These are phyloP conservation scores for Lentinula edodes DNA, from an alignment of 768 basidiomycete species.

Conservation along the genomic window DNA sequence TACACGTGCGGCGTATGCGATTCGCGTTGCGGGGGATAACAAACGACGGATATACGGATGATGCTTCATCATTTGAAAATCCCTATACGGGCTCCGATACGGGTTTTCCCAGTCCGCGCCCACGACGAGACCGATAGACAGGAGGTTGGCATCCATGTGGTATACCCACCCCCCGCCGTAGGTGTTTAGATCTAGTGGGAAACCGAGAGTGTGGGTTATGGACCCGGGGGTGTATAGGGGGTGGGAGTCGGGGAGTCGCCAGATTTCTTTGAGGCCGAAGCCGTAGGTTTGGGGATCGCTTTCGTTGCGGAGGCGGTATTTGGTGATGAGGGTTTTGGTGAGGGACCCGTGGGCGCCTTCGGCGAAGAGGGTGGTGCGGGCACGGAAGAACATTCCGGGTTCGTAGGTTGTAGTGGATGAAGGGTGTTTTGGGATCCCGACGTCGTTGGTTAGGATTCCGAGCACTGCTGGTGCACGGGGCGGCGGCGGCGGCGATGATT, in stretches of 20 bases:
- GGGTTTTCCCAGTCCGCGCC: too few species aligned
- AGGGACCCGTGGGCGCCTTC: slow-evolving; percentile 95
- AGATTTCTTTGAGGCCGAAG: slow-evolving; percentile 95
- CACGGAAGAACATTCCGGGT: slow-evolving; percentile 95
- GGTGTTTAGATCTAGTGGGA: slow-evolving; percentile 79
- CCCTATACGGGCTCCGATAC: too few species aligned
- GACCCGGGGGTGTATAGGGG: slow-evolving; percentile 33
- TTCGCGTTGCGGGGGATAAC: too few species aligned
- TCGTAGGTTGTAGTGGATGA: slow-evolving; percentile 82
- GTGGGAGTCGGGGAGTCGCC: slow-evolving; percentile 56
- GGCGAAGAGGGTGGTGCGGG: slow-evolving; percentile 86
- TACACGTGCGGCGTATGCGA: too few species aligned
- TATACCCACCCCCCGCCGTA: slow-evolving; percentile 95
- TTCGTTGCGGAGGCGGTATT: slow-evolving; percentile 67
- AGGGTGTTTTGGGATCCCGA: slow-evolving; percentile 77
- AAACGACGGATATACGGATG: too few species aligned
- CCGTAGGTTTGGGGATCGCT: slow-evolving; percentile 91
- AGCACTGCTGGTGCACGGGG: slow-evolving; percentile 43
- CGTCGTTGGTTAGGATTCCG: slow-evolving; percentile 91
- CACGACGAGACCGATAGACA: slow-evolving; percentile 73
- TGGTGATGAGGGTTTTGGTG: slow-evolving; percentile 69
- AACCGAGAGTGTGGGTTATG: slow-evolving; percentile 92
- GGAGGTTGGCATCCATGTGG: slow-evolving; percentile 90
- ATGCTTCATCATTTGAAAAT: too few species aligned
- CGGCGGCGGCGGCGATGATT: too few species aligned